Evolutionary conservation across 176 grass and related monocot species (phyloP), one percentile per base, ranked within the genome.

Genomic region (Raddia distichophylla): DNA sequence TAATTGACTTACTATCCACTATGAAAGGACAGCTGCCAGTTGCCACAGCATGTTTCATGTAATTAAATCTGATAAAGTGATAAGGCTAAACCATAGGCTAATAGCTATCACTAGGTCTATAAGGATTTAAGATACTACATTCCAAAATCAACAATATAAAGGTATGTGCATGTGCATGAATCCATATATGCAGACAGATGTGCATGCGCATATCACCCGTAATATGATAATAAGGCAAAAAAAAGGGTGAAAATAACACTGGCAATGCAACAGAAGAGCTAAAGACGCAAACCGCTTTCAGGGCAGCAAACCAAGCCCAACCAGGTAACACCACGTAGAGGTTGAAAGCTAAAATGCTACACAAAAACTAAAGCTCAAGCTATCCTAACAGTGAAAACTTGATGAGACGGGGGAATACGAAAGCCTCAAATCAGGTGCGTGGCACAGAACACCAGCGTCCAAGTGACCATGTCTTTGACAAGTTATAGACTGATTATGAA

Each of bases 261-360:
- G n/a, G 71, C 33, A n/a, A 81, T 72, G 67, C 56, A 84, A 61
- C 34, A 71, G 55, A 72, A 71, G 48, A 86, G 51, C 13, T 75
- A 57, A n/a, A 59, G 54, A 81, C 67, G 40, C 66, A 37, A 18
- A 55, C 11, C 42, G 52, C 27, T 27, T 42, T 64, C n/a, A 52
- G 59, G 63, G 58, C n/a, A 68, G 33, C 62, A 58, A 77, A 40
- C 73, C 47, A 58, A 68, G 10, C 52, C 65, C 17, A 34, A 69
- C 45, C 52, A 76, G 35, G 32, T 32, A 65, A 15, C 62, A 11
- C 42, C 65, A 68, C 65, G 14, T 37, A 15, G 53, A 54, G 17
- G 5, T 77, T 54, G 62, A 52, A 79, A 67, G 55, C 47, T 20
- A 65, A 54, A 43, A 43, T 79, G 48, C 13, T 0, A 67, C 17